These are phyloP conservation scores for Penicillium hordei DNA, from an alignment of 2,329 filamentous ascomycete genomes.

Conservation along the genomic window DNA sequence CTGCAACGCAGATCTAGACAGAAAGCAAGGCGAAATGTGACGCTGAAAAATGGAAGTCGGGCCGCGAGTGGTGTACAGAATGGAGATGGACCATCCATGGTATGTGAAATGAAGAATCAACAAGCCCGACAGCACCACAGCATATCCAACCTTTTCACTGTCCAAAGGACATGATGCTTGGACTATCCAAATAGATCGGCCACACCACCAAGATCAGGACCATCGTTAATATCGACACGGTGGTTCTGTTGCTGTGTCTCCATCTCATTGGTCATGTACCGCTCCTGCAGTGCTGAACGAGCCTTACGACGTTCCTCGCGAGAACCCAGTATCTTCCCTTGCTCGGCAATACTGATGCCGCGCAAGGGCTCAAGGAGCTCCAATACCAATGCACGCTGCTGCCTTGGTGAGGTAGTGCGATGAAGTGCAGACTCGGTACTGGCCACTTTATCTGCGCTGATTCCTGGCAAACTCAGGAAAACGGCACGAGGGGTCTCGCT, in stretches of 20 bases:
- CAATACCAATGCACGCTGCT: conserved; percentile 77
- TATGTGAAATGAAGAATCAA: conserved; percentile 1
- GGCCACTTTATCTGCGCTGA: conserved; percentile 68
- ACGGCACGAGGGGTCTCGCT: conserved; percentile 72
- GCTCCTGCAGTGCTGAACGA: conserved; percentile 43
- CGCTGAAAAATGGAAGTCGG: background rate
- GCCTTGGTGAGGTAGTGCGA: conserved; percentile 60
- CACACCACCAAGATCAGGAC: conserved; percentile 53
- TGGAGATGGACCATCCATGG: background rate
- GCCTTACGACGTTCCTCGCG: conserved; percentile 45
- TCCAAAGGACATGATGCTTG: background rate
- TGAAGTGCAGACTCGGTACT: conserved; percentile 60
- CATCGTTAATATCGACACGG: conserved; percentile 47
- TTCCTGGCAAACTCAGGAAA: conserved; percentile 75
- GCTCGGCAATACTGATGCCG: conserved; percentile 88
- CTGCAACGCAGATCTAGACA: conserved; percentile 9
- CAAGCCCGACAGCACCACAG: background rate
- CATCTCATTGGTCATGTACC: conserved; percentile 48
- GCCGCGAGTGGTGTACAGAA: background rate
- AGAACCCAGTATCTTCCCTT: conserved; percentile 70
- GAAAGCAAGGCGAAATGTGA: conserved; percentile 4
- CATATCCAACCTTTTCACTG: background rate
- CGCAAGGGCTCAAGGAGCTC: conserved; percentile 83
- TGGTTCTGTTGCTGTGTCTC: conserved; percentile 42
- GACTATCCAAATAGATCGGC: conserved; percentile 54